phyloP scores from a whole-genome alignment of 805 yeast species.

The Saccharomycopsis synnaedendra region DNA sequence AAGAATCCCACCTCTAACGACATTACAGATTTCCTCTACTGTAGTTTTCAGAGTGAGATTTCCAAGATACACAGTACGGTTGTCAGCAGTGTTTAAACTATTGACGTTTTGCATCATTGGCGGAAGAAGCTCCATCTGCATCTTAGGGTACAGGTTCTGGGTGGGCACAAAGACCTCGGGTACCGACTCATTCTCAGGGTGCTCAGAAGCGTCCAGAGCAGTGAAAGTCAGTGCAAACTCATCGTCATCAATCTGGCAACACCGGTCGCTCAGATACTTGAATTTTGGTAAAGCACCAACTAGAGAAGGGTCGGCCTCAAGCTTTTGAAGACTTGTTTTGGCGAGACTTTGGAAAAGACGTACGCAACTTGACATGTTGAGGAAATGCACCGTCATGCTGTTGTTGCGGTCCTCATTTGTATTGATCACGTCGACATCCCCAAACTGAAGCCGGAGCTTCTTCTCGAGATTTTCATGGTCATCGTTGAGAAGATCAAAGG shows the following conservation, averaged over 20 bases:
- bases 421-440: slow-evolving; percentile 15
- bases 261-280: slow-evolving; percentile 13
- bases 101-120: slow-evolving; percentile 12
- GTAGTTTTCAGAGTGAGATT: slow-evolving; percentile 53
- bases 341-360: slow-evolving; percentile 5
- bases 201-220: neutral
- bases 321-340: neutral
- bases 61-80: slow-evolving; percentile 62
- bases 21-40: slow-evolving; percentile 65
- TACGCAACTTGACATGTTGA: slow-evolving; percentile 9
- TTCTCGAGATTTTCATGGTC: slow-evolving; percentile 17
- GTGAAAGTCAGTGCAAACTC: slow-evolving; percentile 14
- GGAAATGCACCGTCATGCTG: slow-evolving; percentile 13
- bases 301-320: neutral
- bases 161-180: too few relatives aligned
- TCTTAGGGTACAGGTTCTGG: neutral
- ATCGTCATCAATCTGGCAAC: slow-evolving; percentile 15
- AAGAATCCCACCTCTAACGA: slow-evolving; percentile 66
- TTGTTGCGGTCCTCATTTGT: slow-evolving; percentile 15
- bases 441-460: slow-evolving; percentile 10
- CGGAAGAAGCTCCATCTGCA: slow-evolving; percentile 2
- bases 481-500: slow-evolving; percentile 12
- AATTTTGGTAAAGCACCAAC: slow-evolving; percentile 1
- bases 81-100: slow-evolving; percentile 25
- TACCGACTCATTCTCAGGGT: neutral